phyloP scores from a whole-genome alignment of 2,329 filamentous ascomycete genomes.

The Colletotrichum neosansevieriae region DNA sequence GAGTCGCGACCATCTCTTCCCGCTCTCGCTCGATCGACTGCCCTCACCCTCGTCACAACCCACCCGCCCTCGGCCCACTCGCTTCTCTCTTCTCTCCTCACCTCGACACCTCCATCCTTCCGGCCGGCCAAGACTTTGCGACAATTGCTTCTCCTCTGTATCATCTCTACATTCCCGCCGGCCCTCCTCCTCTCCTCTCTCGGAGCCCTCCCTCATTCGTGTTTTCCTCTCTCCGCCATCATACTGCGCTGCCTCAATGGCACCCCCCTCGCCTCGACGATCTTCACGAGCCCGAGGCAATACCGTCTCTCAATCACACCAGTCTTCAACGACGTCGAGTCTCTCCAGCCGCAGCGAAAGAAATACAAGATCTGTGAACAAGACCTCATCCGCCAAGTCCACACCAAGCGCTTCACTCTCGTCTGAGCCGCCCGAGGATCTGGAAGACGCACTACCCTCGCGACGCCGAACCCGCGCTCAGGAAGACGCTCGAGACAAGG shows the following conservation, averaged over 20 bases:
- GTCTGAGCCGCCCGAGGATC: slow-evolving; percentile 75
- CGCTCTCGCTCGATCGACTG: slow-evolving; percentile 31
- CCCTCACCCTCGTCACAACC: slow-evolving; percentile 40
- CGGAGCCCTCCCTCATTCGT: slow-evolving; percentile 43
- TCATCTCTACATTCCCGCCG: slow-evolving; percentile 47
- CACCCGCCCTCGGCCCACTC: slow-evolving; percentile 39
- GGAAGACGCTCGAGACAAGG: slow-evolving; percentile 68
- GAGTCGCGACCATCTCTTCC: slow-evolving; percentile 41
- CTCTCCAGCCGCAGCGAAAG: slow-evolving; percentile 82
- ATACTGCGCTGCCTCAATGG: slow-evolving; percentile 59
- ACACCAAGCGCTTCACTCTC: slow-evolving; percentile 79
- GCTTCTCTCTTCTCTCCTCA: slow-evolving; percentile 42
- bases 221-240: slow-evolving; percentile 29
- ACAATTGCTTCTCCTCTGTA: slow-evolving; percentile 49
- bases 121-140: slow-evolving; percentile 45
- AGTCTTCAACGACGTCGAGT: slow-evolving; percentile 82
- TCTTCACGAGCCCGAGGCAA: slow-evolving; percentile 90
- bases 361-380: slow-evolving; percentile 77
- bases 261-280: slow-evolving; percentile 80
- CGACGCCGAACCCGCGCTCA: slow-evolving; percentile 83
- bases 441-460: slow-evolving; percentile 77
- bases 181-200: slow-evolving; percentile 47
- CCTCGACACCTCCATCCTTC: slow-evolving; percentile 46
- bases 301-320: slow-evolving; percentile 80
- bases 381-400: slow-evolving; percentile 81